Conservation (phyloP, 108 stramenopile species). For the Epithemia pelagica region DNA sequence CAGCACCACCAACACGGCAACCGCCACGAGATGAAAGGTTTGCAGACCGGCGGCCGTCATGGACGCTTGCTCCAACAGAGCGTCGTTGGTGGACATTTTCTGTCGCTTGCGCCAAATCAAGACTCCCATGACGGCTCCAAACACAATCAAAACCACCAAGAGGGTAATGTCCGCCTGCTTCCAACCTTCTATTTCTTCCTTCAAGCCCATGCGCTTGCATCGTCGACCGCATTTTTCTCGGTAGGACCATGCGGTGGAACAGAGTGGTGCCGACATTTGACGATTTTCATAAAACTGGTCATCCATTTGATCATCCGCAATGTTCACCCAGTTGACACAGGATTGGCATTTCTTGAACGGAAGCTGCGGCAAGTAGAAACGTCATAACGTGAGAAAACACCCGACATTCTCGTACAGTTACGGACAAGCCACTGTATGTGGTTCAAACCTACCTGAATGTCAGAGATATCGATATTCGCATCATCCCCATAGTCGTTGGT, state of each 20-base stretch:
- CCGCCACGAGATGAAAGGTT: conserved; percentile 68
- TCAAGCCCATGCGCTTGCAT: conserved; percentile 45
- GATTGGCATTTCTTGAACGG: conserved; percentile 65
- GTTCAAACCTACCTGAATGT: conserved; percentile 39
- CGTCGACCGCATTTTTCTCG: conserved; percentile 49
- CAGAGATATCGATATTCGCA: conserved; percentile 56
- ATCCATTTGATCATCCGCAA: conserved; percentile 69
- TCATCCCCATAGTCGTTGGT: conserved; percentile 44
- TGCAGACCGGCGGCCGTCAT: conserved; percentile 77
- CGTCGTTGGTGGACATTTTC: conserved; percentile 81
- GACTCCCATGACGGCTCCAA: conserved; percentile 66
- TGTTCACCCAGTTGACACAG: conserved; percentile 80
- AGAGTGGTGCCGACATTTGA: conserved; percentile 68
- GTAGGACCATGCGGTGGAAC: conserved; percentile 62
- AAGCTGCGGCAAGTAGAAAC: conserved; percentile 21
- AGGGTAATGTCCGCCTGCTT: conserved; percentile 73
- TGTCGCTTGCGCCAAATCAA: conserved; percentile 60
- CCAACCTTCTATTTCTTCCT: conserved; percentile 51
- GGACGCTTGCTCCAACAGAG: conserved; percentile 80
- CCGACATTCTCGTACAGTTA: neutral
- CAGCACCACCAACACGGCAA: conserved; percentile 55
- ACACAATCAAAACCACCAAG: conserved; percentile 53
- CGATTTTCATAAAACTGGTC: conserved; percentile 74
- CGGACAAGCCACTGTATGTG: neutral
- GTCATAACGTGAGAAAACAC: neutral